Percentiles rank a stretch among this genome's conserved stretches.
Evolutionary conservation across 2,329 filamentous ascomycete genomes (phyloP).

Genomic region (Trichophaea hybrida): DNA sequence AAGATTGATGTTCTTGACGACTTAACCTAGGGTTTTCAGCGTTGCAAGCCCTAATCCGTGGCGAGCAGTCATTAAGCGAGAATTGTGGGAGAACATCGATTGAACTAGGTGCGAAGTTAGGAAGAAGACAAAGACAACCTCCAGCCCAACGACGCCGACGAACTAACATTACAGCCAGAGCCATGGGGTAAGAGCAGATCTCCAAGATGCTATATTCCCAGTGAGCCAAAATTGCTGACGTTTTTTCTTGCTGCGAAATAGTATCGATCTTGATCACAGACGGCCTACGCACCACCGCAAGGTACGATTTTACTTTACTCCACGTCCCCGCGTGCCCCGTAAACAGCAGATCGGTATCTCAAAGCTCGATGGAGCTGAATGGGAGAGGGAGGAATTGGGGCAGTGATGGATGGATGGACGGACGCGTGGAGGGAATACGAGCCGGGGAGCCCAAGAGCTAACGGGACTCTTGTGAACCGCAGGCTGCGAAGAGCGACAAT

Average conservation of each 20-base stretch:
- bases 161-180: conserved; percentile 2
- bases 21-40: neutral
- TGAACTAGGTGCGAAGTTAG: neutral
- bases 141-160: neutral
- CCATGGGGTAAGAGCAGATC: conserved; percentile 7
- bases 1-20: no score
- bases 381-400: neutral
- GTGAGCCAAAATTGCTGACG: neutral
- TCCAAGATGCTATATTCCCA: neutral
- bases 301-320: conserved; percentile 12
- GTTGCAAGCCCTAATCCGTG: neutral
- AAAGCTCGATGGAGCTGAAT: neutral
- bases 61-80: no score
- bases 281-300: conserved; percentile 25
- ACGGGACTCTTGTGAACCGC: neutral
- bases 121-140: neutral
- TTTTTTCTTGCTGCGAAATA: conserved; percentile 3
- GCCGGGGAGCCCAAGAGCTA: neutral
- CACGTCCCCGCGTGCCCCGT: neutral
- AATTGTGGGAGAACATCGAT: neutral
- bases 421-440: neutral
- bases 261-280: conserved; percentile 26
- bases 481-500: conserved; percentile 96
- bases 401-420: neutral
- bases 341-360: neutral